Evolutionary conservation across 495 filamentous ascomycete genomes (phyloP), one percentile per base, ranked within the genome.

Genomic region (Amniculicola lignicola): DNA sequence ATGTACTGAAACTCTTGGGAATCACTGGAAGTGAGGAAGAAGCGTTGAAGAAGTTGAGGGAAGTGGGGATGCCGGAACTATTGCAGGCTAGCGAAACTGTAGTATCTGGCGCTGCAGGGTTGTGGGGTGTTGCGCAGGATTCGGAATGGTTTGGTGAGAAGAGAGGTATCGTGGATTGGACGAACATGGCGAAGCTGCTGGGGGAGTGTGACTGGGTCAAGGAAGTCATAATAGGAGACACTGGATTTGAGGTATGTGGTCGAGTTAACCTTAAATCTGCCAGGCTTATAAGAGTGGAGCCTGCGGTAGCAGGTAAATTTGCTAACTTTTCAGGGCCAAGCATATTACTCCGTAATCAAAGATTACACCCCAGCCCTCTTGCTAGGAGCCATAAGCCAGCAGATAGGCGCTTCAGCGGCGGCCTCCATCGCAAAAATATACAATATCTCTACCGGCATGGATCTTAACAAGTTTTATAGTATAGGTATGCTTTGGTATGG

Each of bases 151-250:
- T 47, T 28, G 47, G 47, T 10, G 21, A 46, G 33, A 43, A 55
- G 28, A 18, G 2, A 5, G 53, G 31, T 6, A 12, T n/a, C 14
- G 29, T 53, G 21, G 53, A 38, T 9, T 59, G 56, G 56, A 40
- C 46, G 16, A 16, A 36, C 0, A 44, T 52, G 28, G 28, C 31
- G 7, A 42, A 53, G n/a, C 35, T 59, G 2, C 5, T 53, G 11
- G 39, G 41, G 4, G 24, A 25, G 16, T 59, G 56, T 41, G 39
- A 53, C 1, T 59, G 56, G 56, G 48, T 59, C 2, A 27, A 59
- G 28, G 46, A 39, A 12, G 39, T 59, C 18, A 23, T 59, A 2
- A 22, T 59, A 6, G 56, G 56, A 2, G 35, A 11, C n/a, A 53
- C 56, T 7, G 56, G 48, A 0, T 47, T 59, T 12, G 56, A 59